These are phyloP conservation scores for Calamus simplicifolius DNA, from an alignment of 176 grass and related monocot genomes.

Conservation along the genomic window DNA sequence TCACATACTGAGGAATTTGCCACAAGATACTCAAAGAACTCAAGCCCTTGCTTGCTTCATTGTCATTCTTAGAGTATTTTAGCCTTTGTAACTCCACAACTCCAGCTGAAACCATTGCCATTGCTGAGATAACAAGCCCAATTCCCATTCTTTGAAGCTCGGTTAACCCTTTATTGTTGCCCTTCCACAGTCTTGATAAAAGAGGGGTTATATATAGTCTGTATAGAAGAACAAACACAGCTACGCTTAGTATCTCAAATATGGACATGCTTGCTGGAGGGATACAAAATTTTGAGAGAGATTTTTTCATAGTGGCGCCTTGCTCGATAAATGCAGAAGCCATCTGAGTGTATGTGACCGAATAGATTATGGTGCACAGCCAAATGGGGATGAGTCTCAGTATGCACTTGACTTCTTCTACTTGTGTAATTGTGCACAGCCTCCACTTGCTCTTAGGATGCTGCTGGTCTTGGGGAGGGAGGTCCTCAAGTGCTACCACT, in stretches of 20 bases:
- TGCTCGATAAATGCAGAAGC: conserved; percentile 9
- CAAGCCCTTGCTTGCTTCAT: neutral
- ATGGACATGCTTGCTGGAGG: conserved; percentile 10
- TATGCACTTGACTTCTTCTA: conserved; percentile 13
- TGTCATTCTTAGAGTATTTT: neutral
- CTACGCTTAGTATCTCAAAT: conserved; percentile 13
- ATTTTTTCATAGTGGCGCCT: conserved; percentile 1
- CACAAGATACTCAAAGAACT: conserved; percentile 41
- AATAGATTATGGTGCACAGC: conserved; percentile 17
- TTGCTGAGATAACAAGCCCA: conserved; percentile 1
- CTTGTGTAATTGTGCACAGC: conserved; percentile 12
- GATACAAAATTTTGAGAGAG: neutral
- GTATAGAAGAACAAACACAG: neutral
- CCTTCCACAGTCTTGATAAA: neutral
- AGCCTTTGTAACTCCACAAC: conserved; percentile 38
- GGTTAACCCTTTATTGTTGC: neutral
- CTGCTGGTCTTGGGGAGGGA: neutral
- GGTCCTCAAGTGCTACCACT: neutral
- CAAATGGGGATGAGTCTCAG: conserved; percentile 13
- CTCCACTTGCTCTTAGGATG: neutral
- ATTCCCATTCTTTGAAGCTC: conserved; percentile 14
- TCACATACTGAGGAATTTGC: conserved; percentile 67
- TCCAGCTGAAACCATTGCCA: conserved; percentile 17
- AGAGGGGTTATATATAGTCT: neutral
- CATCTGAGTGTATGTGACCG: conserved; percentile 15